phyloP scores from a whole-genome alignment of 305 asterid genomes.

The Caryopteris hybrid region DNA sequence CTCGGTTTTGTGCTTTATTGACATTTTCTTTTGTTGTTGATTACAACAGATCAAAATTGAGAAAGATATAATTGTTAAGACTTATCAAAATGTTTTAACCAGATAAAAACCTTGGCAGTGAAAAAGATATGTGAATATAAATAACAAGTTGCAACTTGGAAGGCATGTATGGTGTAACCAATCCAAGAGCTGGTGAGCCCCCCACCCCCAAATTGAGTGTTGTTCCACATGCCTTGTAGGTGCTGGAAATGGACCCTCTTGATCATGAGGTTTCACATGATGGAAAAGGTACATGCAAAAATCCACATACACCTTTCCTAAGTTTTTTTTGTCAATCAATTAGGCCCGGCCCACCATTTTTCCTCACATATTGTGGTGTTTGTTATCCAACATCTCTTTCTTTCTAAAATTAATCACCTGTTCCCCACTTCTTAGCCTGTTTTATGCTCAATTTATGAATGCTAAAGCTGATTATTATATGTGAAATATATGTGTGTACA shows the following conservation, averaged over 20 bases:
- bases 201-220: constrained; percentile 4
- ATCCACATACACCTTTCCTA: neutral
- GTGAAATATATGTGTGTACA: too few species aligned
- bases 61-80: neutral
- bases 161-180: neutral
- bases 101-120: neutral
- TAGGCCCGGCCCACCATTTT: constrained; percentile 28
- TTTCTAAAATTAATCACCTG: neutral
- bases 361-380: constrained; percentile 6
- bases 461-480: too few species aligned
- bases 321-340: neutral
- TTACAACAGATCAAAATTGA: neutral
- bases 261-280: constrained; percentile 17
- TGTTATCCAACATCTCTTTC: neutral
- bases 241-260: constrained; percentile 15
- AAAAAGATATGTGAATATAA: neutral
- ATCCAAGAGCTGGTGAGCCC: constrained; percentile 19
- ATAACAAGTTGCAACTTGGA: constrained; percentile 5
- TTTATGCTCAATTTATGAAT: too few species aligned
- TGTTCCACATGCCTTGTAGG: constrained; percentile 26
- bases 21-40: neutral
- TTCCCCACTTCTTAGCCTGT: neutral
- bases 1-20: neutral
- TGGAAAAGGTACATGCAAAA: constrained; percentile 8
- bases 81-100: neutral